A percentile compares a stretch with the other conserved stretches of the same genome.
Evolutionary conservation across 768 basidiomycete genomes (phyloP).

Genomic region (Leccinum fibrillosum): DNA sequence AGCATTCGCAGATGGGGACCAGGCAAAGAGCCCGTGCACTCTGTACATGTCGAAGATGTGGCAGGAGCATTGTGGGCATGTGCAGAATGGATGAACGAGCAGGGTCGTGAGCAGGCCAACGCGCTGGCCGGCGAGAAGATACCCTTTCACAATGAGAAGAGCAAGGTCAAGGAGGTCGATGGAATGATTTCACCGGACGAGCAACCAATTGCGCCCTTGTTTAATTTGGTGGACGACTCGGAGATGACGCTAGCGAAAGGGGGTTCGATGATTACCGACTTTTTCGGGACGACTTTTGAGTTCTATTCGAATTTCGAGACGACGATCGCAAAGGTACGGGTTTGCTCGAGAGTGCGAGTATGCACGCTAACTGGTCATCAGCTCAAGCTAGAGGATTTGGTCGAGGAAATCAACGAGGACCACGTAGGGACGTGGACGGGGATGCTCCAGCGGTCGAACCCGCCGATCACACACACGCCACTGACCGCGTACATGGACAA

Average conservation of each 20-base stretch:
- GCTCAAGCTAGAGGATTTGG: conserved; percentile 64
- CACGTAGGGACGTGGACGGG: conserved; percentile 82
- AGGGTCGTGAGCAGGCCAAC: conserved; percentile 65
- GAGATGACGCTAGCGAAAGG: conserved; percentile 65
- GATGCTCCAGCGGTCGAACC: conserved; percentile 70
- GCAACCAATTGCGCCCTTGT: conserved; percentile 70
- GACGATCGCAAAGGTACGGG: conserved; percentile 58
- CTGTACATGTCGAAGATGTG: conserved; percentile 76
- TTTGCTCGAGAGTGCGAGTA: background rate
- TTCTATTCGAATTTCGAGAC: conserved; percentile 73
- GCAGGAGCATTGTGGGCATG: conserved; percentile 75
- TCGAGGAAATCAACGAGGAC: conserved; percentile 83
- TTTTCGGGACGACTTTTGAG: conserved; percentile 78
- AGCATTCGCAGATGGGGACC: conserved; percentile 63
- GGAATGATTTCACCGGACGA: conserved; percentile 55
- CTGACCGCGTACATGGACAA: conserved; percentile 79
- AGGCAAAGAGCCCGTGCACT: conserved; percentile 71
- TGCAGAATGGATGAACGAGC: conserved; percentile 67
- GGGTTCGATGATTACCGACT: conserved; percentile 61
- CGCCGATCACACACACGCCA: conserved; percentile 68
- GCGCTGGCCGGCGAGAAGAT: conserved; percentile 42
- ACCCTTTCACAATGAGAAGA: conserved; percentile 57
- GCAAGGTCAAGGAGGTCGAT: conserved; percentile 58
- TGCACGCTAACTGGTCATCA: conserved; percentile 24
- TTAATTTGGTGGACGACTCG: conserved; percentile 82